A percentile compares a stretch with the other conserved stretches of the same genome.
Conservation (phyloP, 2,329 filamentous ascomycete genomes). For the Pyrenochaeta sp. region DNA sequence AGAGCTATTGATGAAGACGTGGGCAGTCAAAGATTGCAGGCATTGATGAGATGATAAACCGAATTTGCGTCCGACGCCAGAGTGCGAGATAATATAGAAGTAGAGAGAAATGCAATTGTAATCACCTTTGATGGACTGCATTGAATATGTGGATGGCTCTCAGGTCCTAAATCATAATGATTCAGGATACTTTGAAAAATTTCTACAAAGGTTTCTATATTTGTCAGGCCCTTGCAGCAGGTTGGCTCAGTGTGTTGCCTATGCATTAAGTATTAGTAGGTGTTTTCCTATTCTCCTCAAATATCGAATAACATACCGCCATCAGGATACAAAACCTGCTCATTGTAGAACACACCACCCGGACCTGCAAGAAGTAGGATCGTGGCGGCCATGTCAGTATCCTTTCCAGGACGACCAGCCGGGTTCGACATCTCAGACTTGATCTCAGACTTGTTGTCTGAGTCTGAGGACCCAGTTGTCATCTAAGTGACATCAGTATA, state of each 20-base stretch:
- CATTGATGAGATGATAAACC: too few relatives aligned
- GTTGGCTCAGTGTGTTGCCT: not conserved
- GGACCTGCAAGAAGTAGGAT: conserved; percentile 61
- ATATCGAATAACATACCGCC: conserved; percentile 42
- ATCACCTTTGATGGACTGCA: too few relatives aligned
- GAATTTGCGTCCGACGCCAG: too few relatives aligned
- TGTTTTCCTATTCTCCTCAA: not conserved
- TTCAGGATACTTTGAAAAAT: too few relatives aligned
- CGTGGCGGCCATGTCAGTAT: conserved; percentile 52
- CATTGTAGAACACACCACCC: conserved; percentile 62
- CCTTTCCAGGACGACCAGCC: conserved; percentile 43
- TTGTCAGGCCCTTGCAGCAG: not conserved
- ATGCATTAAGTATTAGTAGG: not conserved
- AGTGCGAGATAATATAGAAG: too few relatives aligned
- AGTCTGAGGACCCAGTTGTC: conserved; percentile 56
- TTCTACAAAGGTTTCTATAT: too few relatives aligned
- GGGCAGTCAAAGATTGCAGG: too few relatives aligned
- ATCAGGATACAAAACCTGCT: conserved; percentile 63
- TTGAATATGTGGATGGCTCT: too few relatives aligned
- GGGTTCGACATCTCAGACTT: conserved; percentile 55
- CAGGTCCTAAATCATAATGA: too few relatives aligned
- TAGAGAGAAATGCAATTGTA: too few relatives aligned
- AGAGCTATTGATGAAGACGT: too few relatives aligned
- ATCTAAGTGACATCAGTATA: conserved; percentile 47
- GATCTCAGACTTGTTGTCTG: conserved; percentile 58